Evolutionary conservation across 257 asterid genomes (phyloP).

Genomic region (Striga asiatica): DNA sequence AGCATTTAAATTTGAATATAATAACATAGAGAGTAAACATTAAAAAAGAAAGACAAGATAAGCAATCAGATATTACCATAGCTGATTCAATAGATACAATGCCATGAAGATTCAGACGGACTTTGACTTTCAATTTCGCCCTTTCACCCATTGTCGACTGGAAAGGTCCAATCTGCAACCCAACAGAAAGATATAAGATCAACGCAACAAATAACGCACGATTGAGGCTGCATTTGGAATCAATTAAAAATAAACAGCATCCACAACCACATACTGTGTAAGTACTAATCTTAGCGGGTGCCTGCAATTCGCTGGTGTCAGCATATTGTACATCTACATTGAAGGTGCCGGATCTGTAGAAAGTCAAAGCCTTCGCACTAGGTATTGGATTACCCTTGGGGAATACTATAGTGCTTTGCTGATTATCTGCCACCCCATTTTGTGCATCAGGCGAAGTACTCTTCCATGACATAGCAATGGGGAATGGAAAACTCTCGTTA

Average conservation of each 20-base stretch:
- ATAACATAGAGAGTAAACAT: no score
- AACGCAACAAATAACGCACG: background rate
- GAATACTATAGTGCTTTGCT: conserved; percentile 64
- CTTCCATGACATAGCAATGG: conserved; percentile 76
- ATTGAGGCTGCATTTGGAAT: no score
- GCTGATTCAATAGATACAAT: conserved; percentile 67
- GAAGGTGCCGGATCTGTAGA: conserved; percentile 64
- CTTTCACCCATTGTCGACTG: conserved; percentile 47
- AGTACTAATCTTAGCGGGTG: conserved; percentile 59
- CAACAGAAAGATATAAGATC: background rate
- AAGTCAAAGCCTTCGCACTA: conserved; percentile 83
- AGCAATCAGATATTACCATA: conserved; percentile 32
- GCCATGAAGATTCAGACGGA: conserved; percentile 70
- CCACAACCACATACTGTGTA: conserved; percentile 64
- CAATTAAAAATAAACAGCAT: background rate
- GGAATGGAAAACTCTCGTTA: conserved; percentile 57
- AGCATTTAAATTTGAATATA: no score
- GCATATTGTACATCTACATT: conserved; percentile 57
- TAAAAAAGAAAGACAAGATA: no score
- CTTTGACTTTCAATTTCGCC: conserved; percentile 65
- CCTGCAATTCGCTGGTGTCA: conserved; percentile 60
- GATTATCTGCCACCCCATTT: conserved; percentile 50
- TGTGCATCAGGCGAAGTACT: conserved; percentile 43
- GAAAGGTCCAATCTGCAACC: conserved; percentile 71
- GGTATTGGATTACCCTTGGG: conserved; percentile 83